phyloP scores from a whole-genome alignment of 2,329 filamentous ascomycete species.

The Penicillium hesseltinei region DNA sequence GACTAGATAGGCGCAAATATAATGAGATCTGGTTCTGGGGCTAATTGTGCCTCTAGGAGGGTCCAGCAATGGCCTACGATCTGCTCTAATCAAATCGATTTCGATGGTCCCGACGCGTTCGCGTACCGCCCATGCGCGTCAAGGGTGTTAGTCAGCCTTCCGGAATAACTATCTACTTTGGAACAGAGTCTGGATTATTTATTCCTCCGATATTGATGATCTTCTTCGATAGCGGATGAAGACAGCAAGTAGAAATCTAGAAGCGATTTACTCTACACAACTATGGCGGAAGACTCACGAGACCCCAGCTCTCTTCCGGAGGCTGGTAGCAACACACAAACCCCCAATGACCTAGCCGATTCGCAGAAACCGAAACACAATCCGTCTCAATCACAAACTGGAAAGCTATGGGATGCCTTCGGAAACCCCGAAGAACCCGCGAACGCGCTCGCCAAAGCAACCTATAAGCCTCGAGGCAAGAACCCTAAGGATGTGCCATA shows the following conservation, averaged over 20 bases:
- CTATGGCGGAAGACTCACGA: conserved; percentile 44
- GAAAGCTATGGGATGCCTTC: conserved; percentile 50
- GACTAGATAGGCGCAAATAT: background rate
- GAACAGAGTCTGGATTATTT: conserved; percentile 6
- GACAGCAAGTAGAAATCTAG: conserved; percentile 1
- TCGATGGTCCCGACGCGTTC: conserved; percentile 32
- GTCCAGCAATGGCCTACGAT: conserved; percentile 16
- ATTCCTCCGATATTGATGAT: conserved; percentile 11
- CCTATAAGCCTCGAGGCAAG: conserved; percentile 61
- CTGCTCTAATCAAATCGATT: conserved; percentile 19
- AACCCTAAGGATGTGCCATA: conserved; percentile 43
- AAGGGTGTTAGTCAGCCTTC: conserved; percentile 24
- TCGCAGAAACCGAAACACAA: conserved; percentile 42
- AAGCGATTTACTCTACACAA: conserved; percentile 12
- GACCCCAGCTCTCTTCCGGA: conserved; percentile 22
- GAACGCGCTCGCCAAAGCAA: conserved; percentile 57
- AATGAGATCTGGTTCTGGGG: conserved; percentile 5
- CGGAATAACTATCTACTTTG: conserved; percentile 26
- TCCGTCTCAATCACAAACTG: conserved; percentile 45
- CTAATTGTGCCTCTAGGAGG: conserved; percentile 15
- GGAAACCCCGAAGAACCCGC: conserved; percentile 50
- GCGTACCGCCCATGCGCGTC: conserved; percentile 31
- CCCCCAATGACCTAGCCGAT: conserved; percentile 18
- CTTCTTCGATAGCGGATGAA: background rate
- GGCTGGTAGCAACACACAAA: conserved; percentile 18